phyloP scores from a whole-genome alignment of 2,329 filamentous ascomycete species.

The Arthrobotrys sinensis region DNA sequence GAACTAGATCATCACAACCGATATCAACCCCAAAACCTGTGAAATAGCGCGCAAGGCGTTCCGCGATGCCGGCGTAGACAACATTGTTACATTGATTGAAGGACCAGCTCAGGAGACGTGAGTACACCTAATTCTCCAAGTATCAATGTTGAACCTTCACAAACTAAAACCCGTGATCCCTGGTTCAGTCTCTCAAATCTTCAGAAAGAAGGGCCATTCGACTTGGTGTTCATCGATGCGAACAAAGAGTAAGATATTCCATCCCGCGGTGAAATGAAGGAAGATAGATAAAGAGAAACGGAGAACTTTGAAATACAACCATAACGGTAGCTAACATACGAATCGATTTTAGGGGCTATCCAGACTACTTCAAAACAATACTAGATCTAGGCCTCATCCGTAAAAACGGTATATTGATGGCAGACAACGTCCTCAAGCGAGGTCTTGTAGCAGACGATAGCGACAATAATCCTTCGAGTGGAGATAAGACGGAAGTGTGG shows the following conservation, averaged over 20 bases:
- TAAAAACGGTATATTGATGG: slow-evolving; percentile 71
- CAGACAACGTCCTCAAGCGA: slow-evolving; percentile 72
- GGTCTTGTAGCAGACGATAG: slow-evolving; percentile 70
- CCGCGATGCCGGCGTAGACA: slow-evolving; percentile 41
- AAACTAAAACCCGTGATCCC: background rate
- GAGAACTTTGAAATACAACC: background rate
- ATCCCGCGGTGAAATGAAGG: slow-evolving; percentile 49
- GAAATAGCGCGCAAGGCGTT: slow-evolving; percentile 43
- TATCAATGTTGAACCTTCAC: no score
- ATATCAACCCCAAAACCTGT: slow-evolving; percentile 44
- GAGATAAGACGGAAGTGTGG: slow-evolving; percentile 32
- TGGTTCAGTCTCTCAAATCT: background rate
- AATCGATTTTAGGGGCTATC: slow-evolving; percentile 48
- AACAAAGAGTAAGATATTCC: slow-evolving; percentile 64
- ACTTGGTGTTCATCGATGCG: slow-evolving; percentile 66
- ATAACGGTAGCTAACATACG: slow-evolving; percentile 45
- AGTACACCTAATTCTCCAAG: background rate
- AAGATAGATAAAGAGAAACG: slow-evolving; percentile 31
- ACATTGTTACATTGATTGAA: slow-evolving; percentile 49
- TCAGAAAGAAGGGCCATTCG: slow-evolving; percentile 61
- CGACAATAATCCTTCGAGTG: slow-evolving; percentile 65
- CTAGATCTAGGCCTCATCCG: slow-evolving; percentile 68
- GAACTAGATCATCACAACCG: slow-evolving; percentile 54
- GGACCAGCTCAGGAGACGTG: slow-evolving; percentile 50
- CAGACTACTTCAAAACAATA: slow-evolving; percentile 55